A percentile compares a stretch with the other conserved stretches of the same genome.
These are phyloP conservation scores for Vitis amurensis DNA, from an alignment of 164 flowering plant species.

Conservation along the genomic window DNA sequence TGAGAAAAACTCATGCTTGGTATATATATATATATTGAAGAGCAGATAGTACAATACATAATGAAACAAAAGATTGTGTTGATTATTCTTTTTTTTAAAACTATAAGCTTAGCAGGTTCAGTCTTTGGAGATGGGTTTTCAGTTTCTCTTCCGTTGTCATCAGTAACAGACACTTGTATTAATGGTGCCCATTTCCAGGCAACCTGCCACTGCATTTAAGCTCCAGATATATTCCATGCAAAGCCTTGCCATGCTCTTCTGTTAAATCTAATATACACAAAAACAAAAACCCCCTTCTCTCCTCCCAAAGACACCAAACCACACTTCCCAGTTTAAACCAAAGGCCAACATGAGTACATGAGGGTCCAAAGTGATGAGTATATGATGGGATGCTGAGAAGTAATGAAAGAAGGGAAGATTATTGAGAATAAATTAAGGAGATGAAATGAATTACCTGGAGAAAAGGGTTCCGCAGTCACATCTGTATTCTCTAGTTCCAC, in stretches of 20 bases:
- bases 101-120: neutral
- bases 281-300: neutral
- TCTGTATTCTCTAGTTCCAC: conserved; percentile 87
- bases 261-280: conserved; percentile 13
- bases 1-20: neutral
- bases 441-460: conserved; percentile 58
- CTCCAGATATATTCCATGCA: conserved; percentile 29
- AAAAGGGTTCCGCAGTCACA: conserved; percentile 96
- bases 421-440: conserved; percentile 7
- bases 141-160: conserved; percentile 11
- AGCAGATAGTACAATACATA: neutral
- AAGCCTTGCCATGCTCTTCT: conserved; percentile 14
- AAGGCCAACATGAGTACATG: conserved; percentile 2
- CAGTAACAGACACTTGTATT: conserved; percentile 28
- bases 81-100: conserved; percentile 7
- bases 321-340: conserved; percentile 1
- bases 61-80: neutral
- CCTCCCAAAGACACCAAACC: neutral
- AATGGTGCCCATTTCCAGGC: conserved; percentile 31
- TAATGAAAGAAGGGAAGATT: conserved; percentile 2
- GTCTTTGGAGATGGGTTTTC: neutral
- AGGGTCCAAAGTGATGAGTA: conserved; percentile 9
- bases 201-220: conserved; percentile 28
- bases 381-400: neutral
- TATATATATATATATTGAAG: neutral